Base-by-base conservation (phyloP, 1,284 basidiomycete species). In the Cystobasidium sp. region DNA sequence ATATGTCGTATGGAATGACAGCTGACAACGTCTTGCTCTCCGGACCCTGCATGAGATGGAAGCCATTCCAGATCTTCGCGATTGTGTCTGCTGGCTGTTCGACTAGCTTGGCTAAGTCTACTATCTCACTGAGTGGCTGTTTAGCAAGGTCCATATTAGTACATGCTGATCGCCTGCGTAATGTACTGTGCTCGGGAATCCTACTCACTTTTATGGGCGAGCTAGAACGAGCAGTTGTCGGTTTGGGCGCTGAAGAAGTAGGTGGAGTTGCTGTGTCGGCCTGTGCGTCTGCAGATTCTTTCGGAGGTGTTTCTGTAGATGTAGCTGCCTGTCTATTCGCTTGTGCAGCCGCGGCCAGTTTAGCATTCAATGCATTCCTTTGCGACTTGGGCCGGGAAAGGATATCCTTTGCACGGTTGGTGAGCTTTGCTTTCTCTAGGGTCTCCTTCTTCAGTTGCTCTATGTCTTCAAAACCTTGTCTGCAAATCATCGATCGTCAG, bases 11-110 rank as follows among this genome's bases (percentile, higher is more conserved):
- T 0, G 93, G 89, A 12, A 97, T 85, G 3, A 88, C 85, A 0
- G 94, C 94, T 74, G 90, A 94, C 20, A 97, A 86, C 8, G 93
- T 90, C 0, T 91, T 90, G 51, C 64, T 66, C 0, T 91, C 90
- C 16, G 87, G 85, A 12, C 88, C 88, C 24, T 90, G 88, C 3
- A 90, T 88, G 18, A 88, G 87, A 82, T 97, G 94, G 80, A 94
- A 97, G 0, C 90, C 87, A n/a, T 88, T 91, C 94, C 94, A 97
- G 0, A 97, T 85, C 0, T 89, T 86, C 4, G 88, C 87, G 77
- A 97, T 86, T 80, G 91, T 89, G 9, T 87, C 86, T 2, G 89
- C 76, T 0, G 90, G 89, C 78, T 94, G 91, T 0, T 90, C 88
- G 59, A 92, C 81, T 9, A 95, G 83, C 70, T 89, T 88, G 18